phyloP scores from a whole-genome alignment of 495 filamentous ascomycete genomes.

The Aspergillus taichungensis region DNA sequence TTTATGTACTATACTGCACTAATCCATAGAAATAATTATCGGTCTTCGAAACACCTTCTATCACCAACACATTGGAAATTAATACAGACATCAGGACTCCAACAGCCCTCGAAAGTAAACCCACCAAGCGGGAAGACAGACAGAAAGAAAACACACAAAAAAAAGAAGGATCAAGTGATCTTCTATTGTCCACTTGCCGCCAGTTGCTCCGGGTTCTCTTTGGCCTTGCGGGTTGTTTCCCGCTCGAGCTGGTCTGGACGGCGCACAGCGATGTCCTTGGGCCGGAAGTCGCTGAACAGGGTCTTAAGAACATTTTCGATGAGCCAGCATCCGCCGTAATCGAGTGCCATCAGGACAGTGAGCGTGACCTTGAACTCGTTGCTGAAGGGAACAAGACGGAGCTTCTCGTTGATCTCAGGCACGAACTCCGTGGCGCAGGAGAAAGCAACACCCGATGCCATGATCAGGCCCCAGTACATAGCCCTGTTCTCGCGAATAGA shows the following conservation, averaged over 20 bases:
- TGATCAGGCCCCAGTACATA: conserved; percentile 95
- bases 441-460: conserved; percentile 83
- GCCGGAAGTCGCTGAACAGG: conserved; percentile 83
- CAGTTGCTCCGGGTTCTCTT: conserved; percentile 48
- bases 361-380: conserved; percentile 83
- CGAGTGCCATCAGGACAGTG: conserved; percentile 76
- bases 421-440: conserved; percentile 94
- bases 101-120: not conserved
- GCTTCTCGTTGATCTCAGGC: conserved; percentile 88
- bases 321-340: conserved; percentile 81
- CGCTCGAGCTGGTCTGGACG: conserved; percentile 78
- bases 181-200: conserved; percentile 42
- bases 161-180: conserved; percentile 17
- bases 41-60: not conserved
- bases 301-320: conserved; percentile 83
- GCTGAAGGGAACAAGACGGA: conserved; percentile 88
- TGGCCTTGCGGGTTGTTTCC: conserved; percentile 58
- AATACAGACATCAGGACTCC: not conserved
- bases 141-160: conserved; percentile 9
- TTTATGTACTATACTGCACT: no score
- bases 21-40: no score
- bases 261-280: conserved; percentile 86
- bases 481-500: conserved; percentile 88
- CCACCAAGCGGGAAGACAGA: not conserved
- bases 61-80: not conserved